A percentile compares a stretch with the other conserved stretches of the same genome.
Conservation (phyloP, 108 stramenopile genomes). For the Conticribra guillardii region DNA sequence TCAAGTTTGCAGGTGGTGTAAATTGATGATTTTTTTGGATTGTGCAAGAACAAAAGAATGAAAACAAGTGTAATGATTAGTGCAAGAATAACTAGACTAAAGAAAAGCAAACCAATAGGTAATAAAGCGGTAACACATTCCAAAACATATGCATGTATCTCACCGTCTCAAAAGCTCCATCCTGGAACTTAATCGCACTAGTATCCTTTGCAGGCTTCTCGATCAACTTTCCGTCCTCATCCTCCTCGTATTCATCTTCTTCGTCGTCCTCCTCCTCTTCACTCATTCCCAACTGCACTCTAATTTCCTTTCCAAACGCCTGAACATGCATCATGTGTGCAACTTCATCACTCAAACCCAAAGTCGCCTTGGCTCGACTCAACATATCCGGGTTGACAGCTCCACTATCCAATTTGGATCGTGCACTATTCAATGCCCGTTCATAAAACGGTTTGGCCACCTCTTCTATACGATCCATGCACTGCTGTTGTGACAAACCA, state of each 20-base stretch:
- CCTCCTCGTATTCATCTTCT: conserved; percentile 33
- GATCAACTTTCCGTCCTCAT: neutral
- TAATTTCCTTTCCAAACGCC: conserved; percentile 73
- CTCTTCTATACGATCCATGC: conserved; percentile 59
- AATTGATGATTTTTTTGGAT: too few relatives aligned
- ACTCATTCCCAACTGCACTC: conserved; percentile 58
- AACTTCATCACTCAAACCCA: conserved; percentile 74
- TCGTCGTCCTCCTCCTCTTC: conserved; percentile 51
- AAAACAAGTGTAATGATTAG: neutral
- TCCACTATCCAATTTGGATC: conserved; percentile 73
- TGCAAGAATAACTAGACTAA: neutral
- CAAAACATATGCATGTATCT: too few relatives aligned
- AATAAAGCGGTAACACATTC: too few relatives aligned
- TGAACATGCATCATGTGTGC: conserved; percentile 77
- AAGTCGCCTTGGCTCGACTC: conserved; percentile 64
- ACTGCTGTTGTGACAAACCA: conserved; percentile 36
- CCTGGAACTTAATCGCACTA: conserved; percentile 60
- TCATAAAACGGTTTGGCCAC: conserved; percentile 85
- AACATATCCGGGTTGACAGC: conserved; percentile 76
- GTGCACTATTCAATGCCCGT: conserved; percentile 71
- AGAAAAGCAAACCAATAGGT: too few relatives aligned
- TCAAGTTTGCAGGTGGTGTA: too few relatives aligned
- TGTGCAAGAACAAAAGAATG: too few relatives aligned
- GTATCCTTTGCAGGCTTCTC: conserved; percentile 31
- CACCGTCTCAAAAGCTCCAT: conserved; percentile 67